These are phyloP conservation scores for Acacia pycnantha DNA, from an alignment of 331 rosid species.

Conservation along the genomic window DNA sequence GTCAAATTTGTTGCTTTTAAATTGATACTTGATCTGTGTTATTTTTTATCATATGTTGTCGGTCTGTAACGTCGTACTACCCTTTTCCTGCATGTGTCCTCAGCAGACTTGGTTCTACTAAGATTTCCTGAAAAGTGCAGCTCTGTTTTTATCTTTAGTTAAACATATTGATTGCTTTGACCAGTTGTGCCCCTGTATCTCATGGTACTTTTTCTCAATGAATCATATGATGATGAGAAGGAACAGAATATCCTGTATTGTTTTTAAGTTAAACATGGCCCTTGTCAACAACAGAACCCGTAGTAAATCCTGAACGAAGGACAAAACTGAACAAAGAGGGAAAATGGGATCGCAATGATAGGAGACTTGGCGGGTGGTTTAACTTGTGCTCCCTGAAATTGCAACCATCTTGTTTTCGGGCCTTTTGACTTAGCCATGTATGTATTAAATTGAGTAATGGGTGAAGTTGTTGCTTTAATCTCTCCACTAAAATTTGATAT, in stretches of 20 bases:
- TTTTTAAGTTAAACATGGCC: no score
- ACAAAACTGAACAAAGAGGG: no score
- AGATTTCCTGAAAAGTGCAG: neutral
- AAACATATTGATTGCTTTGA: no score
- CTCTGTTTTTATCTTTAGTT: neutral
- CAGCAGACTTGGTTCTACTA: neutral
- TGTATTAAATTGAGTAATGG: no score
- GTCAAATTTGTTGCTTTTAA: neutral
- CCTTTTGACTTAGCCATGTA: neutral
- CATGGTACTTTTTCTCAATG: neutral
- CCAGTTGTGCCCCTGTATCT: no score
- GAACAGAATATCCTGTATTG: neutral
- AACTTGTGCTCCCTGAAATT: no score
- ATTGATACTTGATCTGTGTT: neutral
- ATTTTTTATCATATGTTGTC: neutral
- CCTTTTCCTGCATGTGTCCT: neutral
- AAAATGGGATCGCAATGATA: no score
- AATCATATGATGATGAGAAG: neutral
- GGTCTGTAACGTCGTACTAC: neutral
- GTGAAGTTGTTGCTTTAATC: no score
- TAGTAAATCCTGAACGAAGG: no score
- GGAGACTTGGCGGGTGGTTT: neutral
- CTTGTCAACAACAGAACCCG: no score
- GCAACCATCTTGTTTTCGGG: neutral
- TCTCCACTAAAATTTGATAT: no score